A percentile compares a stretch with the other conserved stretches of the same genome.
These are phyloP conservation scores for Conticribra weissflogii DNA, from an alignment of 108 stramenopile species.

Conservation along the genomic window DNA sequence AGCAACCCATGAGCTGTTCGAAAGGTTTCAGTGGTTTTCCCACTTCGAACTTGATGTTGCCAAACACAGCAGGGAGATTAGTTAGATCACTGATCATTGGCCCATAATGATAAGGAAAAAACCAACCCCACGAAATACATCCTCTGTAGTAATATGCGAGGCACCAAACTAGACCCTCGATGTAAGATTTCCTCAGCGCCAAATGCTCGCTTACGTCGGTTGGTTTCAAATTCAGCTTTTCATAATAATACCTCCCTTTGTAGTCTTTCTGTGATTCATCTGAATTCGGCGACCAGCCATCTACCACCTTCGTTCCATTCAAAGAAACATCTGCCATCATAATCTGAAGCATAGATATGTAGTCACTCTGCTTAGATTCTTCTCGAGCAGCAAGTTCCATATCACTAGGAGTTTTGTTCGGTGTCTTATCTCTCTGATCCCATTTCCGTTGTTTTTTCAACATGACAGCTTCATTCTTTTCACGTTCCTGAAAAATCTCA, in stretches of 20 bases:
- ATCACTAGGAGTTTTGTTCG: constrained; percentile 70
- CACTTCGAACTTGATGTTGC: constrained; percentile 82
- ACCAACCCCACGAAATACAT: constrained; percentile 99
- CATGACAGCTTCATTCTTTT: constrained; percentile 76
- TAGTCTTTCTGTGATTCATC: constrained; percentile 80
- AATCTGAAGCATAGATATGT: constrained; percentile 64
- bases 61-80: constrained; percentile 81
- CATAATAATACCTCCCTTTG: constrained; percentile 95
- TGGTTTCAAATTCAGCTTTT: constrained; percentile 90
- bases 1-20: constrained; percentile 96
- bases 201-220: constrained; percentile 70
- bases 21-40: constrained; percentile 92
- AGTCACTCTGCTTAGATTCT: constrained; percentile 79
- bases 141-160: constrained; percentile 98
- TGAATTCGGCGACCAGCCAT: constrained; percentile 67
- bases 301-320: constrained; percentile 54
- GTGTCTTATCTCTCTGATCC: constrained; percentile 84
- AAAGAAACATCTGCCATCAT: constrained; percentile 57
- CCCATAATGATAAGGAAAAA: constrained; percentile 97
- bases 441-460: constrained; percentile 80
- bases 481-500: constrained; percentile 81
- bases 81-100: constrained; percentile 95
- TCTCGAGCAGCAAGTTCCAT: constrained; percentile 78
- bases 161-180: constrained; percentile 99
- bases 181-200: constrained; percentile 80